These are phyloP conservation scores for Ophiostoma triangulosporum DNA, from an alignment of 2,329 filamentous ascomycete genomes.

Conservation along the genomic window DNA sequence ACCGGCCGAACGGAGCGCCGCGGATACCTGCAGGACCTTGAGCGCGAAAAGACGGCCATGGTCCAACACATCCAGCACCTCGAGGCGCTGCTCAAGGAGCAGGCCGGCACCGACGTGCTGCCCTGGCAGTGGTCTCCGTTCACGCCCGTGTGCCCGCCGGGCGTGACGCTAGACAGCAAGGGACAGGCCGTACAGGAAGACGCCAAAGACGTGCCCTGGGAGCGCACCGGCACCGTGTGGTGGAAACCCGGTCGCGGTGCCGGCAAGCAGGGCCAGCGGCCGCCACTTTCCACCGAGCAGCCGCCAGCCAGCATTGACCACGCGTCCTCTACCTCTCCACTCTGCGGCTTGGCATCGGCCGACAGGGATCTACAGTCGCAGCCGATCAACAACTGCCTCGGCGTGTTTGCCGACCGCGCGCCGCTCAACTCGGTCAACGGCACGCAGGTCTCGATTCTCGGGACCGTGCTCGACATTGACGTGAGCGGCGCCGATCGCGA, in stretches of 20 bases:
- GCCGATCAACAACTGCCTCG: constrained; percentile 50
- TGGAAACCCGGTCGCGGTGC: not conserved
- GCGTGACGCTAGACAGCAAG: constrained; percentile 17
- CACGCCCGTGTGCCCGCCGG: constrained; percentile 18
- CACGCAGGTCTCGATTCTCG: constrained; percentile 63
- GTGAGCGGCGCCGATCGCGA: constrained; percentile 31
- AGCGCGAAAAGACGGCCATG: constrained; percentile 57
- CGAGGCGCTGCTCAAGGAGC: constrained; percentile 48
- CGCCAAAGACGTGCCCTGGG: not conserved
- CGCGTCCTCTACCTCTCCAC: not conserved
- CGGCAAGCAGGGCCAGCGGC: not conserved
- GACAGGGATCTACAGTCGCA: constrained; percentile 24
- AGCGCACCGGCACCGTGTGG: not conserved
- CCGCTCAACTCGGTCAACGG: constrained; percentile 62
- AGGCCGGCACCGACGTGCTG: constrained; percentile 45
- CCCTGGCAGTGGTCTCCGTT: constrained; percentile 29
- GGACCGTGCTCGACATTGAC: constrained; percentile 66
- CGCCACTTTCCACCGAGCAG: not conserved
- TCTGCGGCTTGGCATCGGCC: not conserved
- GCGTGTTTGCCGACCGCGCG: constrained; percentile 47
- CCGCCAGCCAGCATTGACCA: not conserved
- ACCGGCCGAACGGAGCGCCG: constrained; percentile 67
- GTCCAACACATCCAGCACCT: constrained; percentile 53
- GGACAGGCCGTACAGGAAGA: constrained; percentile 14
- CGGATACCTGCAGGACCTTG: constrained; percentile 65